A percentile compares a stretch with the other conserved stretches of the same genome.
Evolutionary conservation across 2,329 filamentous ascomycete species (phyloP).

Genomic region (Trichoderma atrobrunneum): DNA sequence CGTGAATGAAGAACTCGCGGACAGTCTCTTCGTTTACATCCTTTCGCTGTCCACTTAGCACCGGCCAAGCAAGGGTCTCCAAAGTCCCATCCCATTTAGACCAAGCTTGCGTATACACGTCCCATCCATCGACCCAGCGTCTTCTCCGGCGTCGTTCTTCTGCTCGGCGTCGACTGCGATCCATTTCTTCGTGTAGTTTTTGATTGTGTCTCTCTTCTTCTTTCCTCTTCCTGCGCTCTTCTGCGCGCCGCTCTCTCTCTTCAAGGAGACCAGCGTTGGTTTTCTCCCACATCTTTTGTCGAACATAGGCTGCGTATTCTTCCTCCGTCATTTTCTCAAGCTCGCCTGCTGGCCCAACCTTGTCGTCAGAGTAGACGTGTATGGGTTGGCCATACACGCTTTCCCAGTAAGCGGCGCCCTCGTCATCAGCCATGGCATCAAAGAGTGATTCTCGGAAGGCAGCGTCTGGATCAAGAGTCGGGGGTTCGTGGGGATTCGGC

Average conservation of each 20-base stretch:
- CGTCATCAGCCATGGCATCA: conserved; percentile 94
- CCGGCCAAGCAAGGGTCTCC: conserved; percentile 67
- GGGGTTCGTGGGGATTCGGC: conserved; percentile 45
- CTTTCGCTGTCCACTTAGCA: conserved; percentile 53
- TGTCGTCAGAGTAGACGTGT: conserved; percentile 65
- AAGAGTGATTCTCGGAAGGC: conserved; percentile 94
- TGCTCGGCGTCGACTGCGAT: conserved; percentile 64
- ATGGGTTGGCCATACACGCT: conserved; percentile 95
- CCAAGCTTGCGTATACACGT: conserved; percentile 65
- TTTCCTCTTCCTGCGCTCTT: conserved; percentile 48
- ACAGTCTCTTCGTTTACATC: conserved; percentile 61
- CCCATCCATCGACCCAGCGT: conserved; percentile 60
- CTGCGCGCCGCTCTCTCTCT: conserved; percentile 63
- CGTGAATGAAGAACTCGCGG: conserved; percentile 63
- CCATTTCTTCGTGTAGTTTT: conserved; percentile 62
- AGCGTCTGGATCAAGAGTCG: conserved; percentile 60
- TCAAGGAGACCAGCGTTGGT: conserved; percentile 81
- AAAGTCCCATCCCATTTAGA: conserved; percentile 45
- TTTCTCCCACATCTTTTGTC: conserved; percentile 92
- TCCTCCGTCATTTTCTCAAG: conserved; percentile 89
- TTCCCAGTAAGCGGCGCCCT: conserved; percentile 94
- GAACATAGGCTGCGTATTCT: conserved; percentile 83
- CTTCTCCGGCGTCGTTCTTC: conserved; percentile 58
- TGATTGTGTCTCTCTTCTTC: conserved; percentile 49
- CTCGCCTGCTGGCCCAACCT: conserved; percentile 46